Percentiles rank a stretch among this genome's conserved stretches.
phyloP scores from a whole-genome alignment of 2,329 filamentous ascomycete genomes.

The Metarhizium anisopliae region DNA sequence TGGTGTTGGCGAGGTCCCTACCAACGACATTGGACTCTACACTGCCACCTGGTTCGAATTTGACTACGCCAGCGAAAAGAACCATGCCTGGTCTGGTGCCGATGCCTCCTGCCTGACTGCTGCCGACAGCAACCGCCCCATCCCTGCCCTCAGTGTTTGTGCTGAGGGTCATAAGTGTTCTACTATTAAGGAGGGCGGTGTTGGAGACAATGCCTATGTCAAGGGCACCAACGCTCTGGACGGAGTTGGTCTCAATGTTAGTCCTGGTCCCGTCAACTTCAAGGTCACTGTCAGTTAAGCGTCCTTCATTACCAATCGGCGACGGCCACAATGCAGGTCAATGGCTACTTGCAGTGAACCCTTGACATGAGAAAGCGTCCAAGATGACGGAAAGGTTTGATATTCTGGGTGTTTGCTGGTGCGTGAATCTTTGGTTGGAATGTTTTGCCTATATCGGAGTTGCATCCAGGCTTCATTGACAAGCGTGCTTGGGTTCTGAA shows the following conservation, averaged over 20 bases:
- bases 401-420: not conserved
- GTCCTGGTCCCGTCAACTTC: conserved; percentile 20
- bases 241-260: conserved; percentile 30
- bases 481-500: not conserved
- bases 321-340: too few relatives aligned
- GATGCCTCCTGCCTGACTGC: conserved; percentile 42
- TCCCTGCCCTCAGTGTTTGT: conserved; percentile 12
- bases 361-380: too few relatives aligned
- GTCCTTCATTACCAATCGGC: too few relatives aligned
- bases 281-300: conserved; percentile 23
- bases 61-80: conserved; percentile 36
- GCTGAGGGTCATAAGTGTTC: too few relatives aligned
- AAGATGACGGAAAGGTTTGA: too few relatives aligned
- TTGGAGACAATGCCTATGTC: conserved; percentile 29
- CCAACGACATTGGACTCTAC: conserved; percentile 30
- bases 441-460: not conserved
- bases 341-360: too few relatives aligned
- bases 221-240: conserved; percentile 26
- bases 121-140: conserved; percentile 18
- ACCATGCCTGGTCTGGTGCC: conserved; percentile 40
- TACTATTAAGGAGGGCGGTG: conserved; percentile 17
- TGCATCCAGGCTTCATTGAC: not conserved
- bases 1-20: conserved; percentile 21
- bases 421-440: not conserved
- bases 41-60: conserved; percentile 41